Evolutionary conservation across 1,139 yeast genomes (phyloP), one percentile per base, ranked within the genome.

Genomic region (Kurtzmaniella quercitrusa): DNA sequence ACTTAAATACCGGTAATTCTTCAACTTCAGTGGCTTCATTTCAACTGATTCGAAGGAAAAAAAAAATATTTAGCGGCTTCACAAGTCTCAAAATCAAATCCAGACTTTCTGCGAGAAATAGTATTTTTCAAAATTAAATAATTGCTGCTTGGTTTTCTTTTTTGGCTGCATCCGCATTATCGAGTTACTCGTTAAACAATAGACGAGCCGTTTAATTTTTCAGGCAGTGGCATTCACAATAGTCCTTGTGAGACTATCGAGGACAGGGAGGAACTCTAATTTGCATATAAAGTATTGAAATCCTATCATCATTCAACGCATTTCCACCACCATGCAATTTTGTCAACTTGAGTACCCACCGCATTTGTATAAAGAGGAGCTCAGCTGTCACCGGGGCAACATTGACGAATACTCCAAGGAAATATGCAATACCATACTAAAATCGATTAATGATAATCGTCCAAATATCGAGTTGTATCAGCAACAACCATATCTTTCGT

Each of bases 401-500:
- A 56, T 80, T 28, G 64, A 67, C 26, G 87, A 80, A 52, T 81
- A 82, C 53, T 70, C 71, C 43, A 63, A 63, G 16, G 86, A 81
- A 45, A 65, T 81, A 12, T 68, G 75, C 28, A 60, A 66, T 4
- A 61, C 68, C 34, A 63, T 76, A 53, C 57, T 69, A 37, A 60
- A 67, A 19, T 52, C 60, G 20, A 57, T 61, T 36, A 60, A 58
- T 33, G 41, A 48, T 17, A 51, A 55, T 51, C 71, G 66, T 50
- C 84, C 87, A 18, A 80, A 78, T 50, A 51, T 78, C 32, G 71
- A 72, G 41, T 63, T 81, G 42, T 78, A 80, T 50, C 71, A 69
- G 43, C 84, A 81, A 56, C 88, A 82, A 57, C 88, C 87, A 32
- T 82, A 80, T 53, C 63, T 81, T 49, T 71, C 78, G n/a, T 67